Percentiles rank a stretch among this genome's conserved stretches.
Evolutionary conservation across 768 basidiomycete genomes (phyloP).

Genomic region (Leccinum incarnatum): DNA sequence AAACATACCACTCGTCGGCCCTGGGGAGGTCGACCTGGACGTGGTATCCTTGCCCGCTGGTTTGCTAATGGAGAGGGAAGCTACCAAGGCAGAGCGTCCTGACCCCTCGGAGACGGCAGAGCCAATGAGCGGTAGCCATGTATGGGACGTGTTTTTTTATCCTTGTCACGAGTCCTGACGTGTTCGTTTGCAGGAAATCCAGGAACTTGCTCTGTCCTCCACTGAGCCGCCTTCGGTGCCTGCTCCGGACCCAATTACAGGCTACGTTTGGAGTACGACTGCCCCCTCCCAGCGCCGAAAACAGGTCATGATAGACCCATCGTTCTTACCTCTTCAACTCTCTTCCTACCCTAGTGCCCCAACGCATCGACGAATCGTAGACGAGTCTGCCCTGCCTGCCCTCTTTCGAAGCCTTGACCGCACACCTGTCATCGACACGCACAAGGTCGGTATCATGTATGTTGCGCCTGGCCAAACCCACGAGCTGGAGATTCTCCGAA

Average conservation of each 20-base stretch:
- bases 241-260: slow-evolving; percentile 70
- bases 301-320: slow-evolving; percentile 80
- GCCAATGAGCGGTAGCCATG: not conserved
- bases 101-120: slow-evolving; percentile 18
- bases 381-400: slow-evolving; percentile 51
- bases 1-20: slow-evolving; percentile 78
- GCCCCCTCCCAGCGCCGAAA: slow-evolving; percentile 89
- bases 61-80: slow-evolving; percentile 67
- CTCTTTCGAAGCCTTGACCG: slow-evolving; percentile 71
- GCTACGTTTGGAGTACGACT: slow-evolving; percentile 84
- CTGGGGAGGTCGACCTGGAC: slow-evolving; percentile 85
- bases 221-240: slow-evolving; percentile 25
- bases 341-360: slow-evolving; percentile 63
- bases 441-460: slow-evolving; percentile 95
- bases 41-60: slow-evolving; percentile 65
- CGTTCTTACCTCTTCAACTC: slow-evolving; percentile 81
- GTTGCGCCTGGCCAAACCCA: slow-evolving; percentile 87
- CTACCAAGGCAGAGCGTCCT: slow-evolving; percentile 32
- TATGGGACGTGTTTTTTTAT: slow-evolving; percentile 6
- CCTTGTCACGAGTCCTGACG: slow-evolving; percentile 7
- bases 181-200: slow-evolving; percentile 20
- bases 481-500: slow-evolving; percentile 84
- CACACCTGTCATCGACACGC: slow-evolving; percentile 93
- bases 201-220: slow-evolving; percentile 8
- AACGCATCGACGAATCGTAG: slow-evolving; percentile 44